These are phyloP conservation scores for Leishmania tropica DNA, from an alignment of 208 protist genomes.

Conservation along the genomic window DNA sequence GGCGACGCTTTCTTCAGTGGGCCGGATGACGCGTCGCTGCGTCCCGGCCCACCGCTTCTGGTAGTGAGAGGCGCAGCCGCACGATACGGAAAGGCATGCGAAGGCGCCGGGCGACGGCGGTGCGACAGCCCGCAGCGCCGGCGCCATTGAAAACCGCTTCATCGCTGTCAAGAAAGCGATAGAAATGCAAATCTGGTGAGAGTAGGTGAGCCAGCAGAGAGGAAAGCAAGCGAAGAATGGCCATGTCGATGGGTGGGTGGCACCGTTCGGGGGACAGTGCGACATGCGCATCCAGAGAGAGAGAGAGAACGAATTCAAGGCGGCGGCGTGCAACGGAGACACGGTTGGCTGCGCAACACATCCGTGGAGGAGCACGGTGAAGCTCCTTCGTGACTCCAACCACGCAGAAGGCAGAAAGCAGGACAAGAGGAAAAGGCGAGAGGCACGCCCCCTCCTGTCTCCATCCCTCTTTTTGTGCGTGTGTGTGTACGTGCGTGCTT, in stretches of 20 bases:
- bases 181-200: neutral
- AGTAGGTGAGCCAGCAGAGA: neutral
- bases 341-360: neutral
- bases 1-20: slow-evolving; percentile 25
- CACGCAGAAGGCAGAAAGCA: neutral
- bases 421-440: neutral
- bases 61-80: neutral
- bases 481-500: neutral
- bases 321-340: neutral
- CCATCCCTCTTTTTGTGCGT: neutral
- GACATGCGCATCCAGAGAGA: neutral
- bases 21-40: slow-evolving; percentile 24
- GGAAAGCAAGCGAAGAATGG: neutral
- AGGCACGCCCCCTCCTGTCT: neutral
- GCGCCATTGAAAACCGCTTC: slow-evolving; percentile 5
- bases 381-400: neutral
- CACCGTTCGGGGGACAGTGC: neutral
- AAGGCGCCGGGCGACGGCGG: neutral
- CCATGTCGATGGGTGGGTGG: neutral
- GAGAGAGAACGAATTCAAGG: neutral
- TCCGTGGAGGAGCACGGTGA: too few species aligned
- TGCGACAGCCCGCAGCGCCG: neutral
- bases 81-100: neutral
- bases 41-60: slow-evolving; percentile 18
- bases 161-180: neutral